These are phyloP conservation scores for Diaporthe capsici DNA, from an alignment of 2,329 filamentous ascomycete genomes.

Conservation along the genomic window DNA sequence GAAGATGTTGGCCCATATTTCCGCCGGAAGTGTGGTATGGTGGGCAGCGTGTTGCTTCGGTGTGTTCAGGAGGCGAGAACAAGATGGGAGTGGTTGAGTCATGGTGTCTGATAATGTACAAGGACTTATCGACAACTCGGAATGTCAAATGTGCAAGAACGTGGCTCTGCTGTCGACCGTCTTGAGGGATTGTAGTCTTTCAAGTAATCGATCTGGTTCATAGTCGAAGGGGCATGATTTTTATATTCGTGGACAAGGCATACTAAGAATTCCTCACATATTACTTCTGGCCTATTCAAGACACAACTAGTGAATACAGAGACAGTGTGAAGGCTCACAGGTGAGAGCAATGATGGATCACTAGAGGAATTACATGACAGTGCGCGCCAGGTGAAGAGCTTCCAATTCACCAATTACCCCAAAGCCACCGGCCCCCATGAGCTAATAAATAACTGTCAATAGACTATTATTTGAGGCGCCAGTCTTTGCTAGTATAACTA, in stretches of 20 bases:
- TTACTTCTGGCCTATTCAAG: too few relatives aligned
- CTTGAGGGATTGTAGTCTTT: neutral
- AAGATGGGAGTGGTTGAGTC: neutral
- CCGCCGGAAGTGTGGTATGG: neutral
- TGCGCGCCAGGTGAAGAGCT: too few relatives aligned
- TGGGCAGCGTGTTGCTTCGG: neutral
- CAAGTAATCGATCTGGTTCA: neutral
- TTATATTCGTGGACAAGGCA: too few relatives aligned
- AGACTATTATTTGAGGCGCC: neutral
- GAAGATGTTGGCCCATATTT: neutral
- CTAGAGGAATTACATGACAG: too few relatives aligned
- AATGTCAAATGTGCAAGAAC: neutral
- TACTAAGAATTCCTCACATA: too few relatives aligned
- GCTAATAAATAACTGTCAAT: neutral
- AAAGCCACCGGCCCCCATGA: neutral
- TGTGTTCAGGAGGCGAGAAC: neutral
- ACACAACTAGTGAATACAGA: too few relatives aligned
- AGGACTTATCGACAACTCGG: neutral
- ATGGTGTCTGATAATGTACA: neutral
- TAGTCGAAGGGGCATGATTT: too few relatives aligned
- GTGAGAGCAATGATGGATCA: too few relatives aligned
- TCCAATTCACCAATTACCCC: too few relatives aligned
- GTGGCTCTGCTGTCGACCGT: neutral
- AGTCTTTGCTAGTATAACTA: neutral
- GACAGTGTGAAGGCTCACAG: too few relatives aligned